Percentiles rank a stretch among this genome's conserved stretches.
Evolutionary conservation across 306 rosid genomes (phyloP).

Genomic region (Elaeagnus macrophylla): DNA sequence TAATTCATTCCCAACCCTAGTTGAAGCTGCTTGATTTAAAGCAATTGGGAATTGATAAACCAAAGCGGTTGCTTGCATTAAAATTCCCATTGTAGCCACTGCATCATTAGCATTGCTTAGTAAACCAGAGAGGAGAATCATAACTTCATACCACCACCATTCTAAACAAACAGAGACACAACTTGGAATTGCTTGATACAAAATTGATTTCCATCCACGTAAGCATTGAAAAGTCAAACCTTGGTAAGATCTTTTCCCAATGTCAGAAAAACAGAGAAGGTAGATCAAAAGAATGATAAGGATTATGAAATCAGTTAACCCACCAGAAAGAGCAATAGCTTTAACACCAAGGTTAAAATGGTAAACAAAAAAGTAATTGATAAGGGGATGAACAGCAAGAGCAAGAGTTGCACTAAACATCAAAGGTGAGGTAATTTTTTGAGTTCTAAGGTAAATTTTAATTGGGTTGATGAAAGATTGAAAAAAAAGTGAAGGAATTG

Average conservation of each 20-base stretch:
- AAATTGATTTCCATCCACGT: constrained; percentile 30
- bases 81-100: constrained; percentile 32
- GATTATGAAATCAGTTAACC: constrained; percentile 21
- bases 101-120: constrained; percentile 19
- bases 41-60: constrained; percentile 33
- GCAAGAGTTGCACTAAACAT: constrained; percentile 12
- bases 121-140: constrained; percentile 28
- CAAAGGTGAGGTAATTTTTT: constrained; percentile 30
- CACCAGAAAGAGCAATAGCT: constrained; percentile 25
- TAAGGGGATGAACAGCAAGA: constrained; percentile 15
- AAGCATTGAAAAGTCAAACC: constrained; percentile 27
- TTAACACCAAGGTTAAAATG: constrained; percentile 14
- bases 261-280: constrained; percentile 7
- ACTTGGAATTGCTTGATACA: constrained; percentile 30
- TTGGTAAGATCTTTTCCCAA: constrained; percentile 14
- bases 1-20: constrained; percentile 35
- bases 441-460: constrained; percentile 29
- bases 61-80: constrained; percentile 37
- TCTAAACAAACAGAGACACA: constrained; percentile 34
- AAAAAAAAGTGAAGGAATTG: constrained; percentile 31
- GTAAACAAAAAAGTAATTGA: constrained; percentile 7
- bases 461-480: constrained; percentile 33
- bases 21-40: constrained; percentile 31
- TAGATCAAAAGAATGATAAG: constrained; percentile 11
- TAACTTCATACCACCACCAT: constrained; percentile 55